Evolutionary conservation across 495 filamentous ascomycete species (phyloP).

Genomic region (Amphirosellinia nigrospora): DNA sequence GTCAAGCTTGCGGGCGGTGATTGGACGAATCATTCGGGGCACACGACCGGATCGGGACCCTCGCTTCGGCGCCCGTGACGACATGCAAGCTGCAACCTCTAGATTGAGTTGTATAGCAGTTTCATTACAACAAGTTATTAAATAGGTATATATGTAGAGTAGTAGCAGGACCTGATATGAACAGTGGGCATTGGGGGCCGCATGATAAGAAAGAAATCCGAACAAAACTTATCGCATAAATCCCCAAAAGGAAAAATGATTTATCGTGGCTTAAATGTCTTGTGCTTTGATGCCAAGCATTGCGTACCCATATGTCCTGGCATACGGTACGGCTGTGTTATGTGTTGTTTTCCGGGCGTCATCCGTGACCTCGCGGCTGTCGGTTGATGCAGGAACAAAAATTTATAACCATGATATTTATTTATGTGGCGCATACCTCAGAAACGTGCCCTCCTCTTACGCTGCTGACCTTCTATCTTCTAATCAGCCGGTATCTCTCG

Average conservation of each 20-base stretch:
- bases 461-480: too few relatives aligned
- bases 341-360: not conserved
- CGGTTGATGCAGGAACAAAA: not conserved
- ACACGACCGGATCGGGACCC: constrained; percentile 5
- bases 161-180: too few relatives aligned
- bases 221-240: not conserved
- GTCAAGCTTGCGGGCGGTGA: not conserved
- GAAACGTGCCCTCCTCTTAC: not conserved
- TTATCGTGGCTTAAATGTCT: constrained; percentile 3
- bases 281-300: not conserved
- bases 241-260: not conserved
- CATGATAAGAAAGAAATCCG: not conserved
- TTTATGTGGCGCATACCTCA: not conserved
- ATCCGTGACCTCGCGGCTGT: not conserved
- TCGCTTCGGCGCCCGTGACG: not conserved
- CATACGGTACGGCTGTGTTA: not conserved
- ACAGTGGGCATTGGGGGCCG: too few relatives aligned
- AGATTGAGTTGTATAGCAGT: too few relatives aligned
- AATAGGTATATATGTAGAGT: not conserved
- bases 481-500: too few relatives aligned
- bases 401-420: not conserved
- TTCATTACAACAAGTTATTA: not conserved
- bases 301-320: too few relatives aligned
- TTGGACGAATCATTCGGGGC: not conserved
- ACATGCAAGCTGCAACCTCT: not conserved